Evolutionary conservation across 495 filamentous ascomycete genomes (phyloP).

Genomic region (Lasiosphaeriaceae sp.): DNA sequence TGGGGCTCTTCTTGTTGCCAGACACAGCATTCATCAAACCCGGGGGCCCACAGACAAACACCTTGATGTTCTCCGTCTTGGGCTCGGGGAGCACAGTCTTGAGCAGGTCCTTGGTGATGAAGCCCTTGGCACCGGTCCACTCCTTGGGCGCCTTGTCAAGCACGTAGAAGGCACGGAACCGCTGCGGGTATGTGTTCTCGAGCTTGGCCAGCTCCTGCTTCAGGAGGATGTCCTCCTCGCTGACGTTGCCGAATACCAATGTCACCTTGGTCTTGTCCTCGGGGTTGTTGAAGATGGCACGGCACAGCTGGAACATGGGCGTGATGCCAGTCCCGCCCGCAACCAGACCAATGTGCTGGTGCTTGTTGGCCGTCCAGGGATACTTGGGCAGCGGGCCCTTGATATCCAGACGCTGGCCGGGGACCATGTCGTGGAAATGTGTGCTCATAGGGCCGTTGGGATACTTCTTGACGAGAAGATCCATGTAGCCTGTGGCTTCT

Average conservation of each 20-base stretch:
- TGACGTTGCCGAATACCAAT: constrained; percentile 83
- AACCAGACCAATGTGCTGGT: constrained; percentile 85
- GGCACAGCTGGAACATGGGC: constrained; percentile 80
- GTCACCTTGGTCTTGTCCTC: constrained; percentile 96
- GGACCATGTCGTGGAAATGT: constrained; percentile 77
- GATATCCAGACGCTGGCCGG: constrained; percentile 75
- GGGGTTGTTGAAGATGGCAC: constrained; percentile 90
- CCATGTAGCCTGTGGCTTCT: constrained; percentile 72
- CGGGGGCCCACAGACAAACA: constrained; percentile 88
- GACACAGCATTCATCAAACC: constrained; percentile 91
- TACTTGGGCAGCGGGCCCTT: constrained; percentile 97
- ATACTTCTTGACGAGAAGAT: constrained; percentile 90
- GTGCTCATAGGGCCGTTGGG: constrained; percentile 85
- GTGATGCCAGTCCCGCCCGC: constrained; percentile 96
- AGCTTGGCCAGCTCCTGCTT: constrained; percentile 76
- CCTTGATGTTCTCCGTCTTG: constrained; percentile 82
- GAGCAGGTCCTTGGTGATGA: constrained; percentile 79
- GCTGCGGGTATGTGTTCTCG: constrained; percentile 90
- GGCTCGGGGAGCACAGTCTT: constrained; percentile 92
- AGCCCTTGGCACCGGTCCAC: constrained; percentile 73
- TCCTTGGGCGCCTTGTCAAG: constrained; percentile 81
- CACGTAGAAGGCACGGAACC: constrained; percentile 86
- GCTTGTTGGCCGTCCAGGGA: constrained; percentile 87
- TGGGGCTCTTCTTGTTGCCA: constrained; percentile 80
- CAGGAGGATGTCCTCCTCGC: constrained; percentile 81